A percentile compares a stretch with the other conserved stretches of the same genome.
phyloP scores from a whole-genome alignment of 164 flowering plant genomes.

The Pachysandra terminalis region DNA sequence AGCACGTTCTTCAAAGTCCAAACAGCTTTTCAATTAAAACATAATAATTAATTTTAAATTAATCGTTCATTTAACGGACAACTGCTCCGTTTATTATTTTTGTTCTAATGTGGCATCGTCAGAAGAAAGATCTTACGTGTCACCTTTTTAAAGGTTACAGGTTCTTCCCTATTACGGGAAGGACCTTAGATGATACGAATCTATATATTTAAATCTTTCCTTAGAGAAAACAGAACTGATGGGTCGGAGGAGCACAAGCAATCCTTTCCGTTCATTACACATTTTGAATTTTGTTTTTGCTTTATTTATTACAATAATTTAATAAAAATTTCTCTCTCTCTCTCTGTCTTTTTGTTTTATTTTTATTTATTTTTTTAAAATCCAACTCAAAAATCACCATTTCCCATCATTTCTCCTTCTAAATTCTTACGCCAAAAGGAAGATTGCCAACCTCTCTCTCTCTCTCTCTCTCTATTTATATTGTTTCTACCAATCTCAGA shows the following conservation, averaged over 20 bases:
- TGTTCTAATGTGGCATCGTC: too few relatives aligned
- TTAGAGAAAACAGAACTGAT: conserved; percentile 6
- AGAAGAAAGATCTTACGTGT: too few relatives aligned
- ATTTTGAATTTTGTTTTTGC: conserved; percentile 8
- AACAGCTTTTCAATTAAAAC: too few relatives aligned
- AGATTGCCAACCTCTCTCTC: conserved; percentile 36
- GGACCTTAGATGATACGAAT: too few relatives aligned
- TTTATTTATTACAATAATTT: background rate
- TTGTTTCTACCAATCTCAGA: conserved; percentile 21
- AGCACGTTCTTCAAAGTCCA: too few relatives aligned
- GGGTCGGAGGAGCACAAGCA: conserved; percentile 32
- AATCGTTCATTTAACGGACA: too few relatives aligned
- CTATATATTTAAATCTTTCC: too few relatives aligned
- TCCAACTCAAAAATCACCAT: conserved; percentile 25
- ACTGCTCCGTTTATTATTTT: too few relatives aligned
- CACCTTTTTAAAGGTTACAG: too few relatives aligned
- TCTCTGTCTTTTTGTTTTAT: background rate
- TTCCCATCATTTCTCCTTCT: conserved; percentile 31
- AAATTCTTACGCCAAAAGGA: conserved; percentile 42
- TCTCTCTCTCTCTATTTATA: conserved; percentile 24
- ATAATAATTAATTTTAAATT: too few relatives aligned
- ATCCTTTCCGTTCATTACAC: conserved; percentile 48
- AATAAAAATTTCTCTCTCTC: too few relatives aligned
- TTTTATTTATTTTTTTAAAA: conserved; percentile 13
- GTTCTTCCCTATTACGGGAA: too few relatives aligned